Conservation (phyloP, 352 stramenopile species). For the Globisporangium perplexum region DNA sequence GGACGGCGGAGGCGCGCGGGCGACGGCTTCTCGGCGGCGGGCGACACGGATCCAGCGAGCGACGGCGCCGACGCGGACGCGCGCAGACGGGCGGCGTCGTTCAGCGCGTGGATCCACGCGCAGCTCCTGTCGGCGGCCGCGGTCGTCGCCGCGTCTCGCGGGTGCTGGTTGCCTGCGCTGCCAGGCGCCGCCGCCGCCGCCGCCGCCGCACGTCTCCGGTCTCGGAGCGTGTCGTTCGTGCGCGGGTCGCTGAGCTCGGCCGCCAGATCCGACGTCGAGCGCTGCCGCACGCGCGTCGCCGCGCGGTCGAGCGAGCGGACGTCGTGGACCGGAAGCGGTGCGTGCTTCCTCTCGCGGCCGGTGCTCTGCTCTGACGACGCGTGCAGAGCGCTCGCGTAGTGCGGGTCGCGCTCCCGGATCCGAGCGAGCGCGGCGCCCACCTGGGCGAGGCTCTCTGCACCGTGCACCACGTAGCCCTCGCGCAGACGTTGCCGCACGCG, state of each 20-base stretch:
- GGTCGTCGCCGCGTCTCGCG: not conserved
- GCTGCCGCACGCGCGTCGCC: constrained; percentile 13
- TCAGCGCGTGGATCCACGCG: constrained; percentile 1
- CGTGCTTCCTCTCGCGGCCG: not conserved
- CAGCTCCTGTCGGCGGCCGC: no score
- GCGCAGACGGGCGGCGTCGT: not conserved
- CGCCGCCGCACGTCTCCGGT: constrained; percentile 3
- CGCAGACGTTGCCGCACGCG: constrained; percentile 8
- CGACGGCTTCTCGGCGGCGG: no score
- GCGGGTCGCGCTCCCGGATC: not conserved
- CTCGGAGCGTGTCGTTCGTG: constrained; percentile 2
- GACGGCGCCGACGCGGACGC: not conserved
- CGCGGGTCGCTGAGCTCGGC: constrained; percentile 11
- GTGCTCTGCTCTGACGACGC: not conserved
- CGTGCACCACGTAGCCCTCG: constrained; percentile 19
- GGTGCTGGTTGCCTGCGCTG: not conserved
- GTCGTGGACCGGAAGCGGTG: not conserved
- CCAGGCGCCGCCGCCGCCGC: no score
- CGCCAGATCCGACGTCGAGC: constrained; percentile 6
- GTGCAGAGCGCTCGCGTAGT: constrained; percentile 3
- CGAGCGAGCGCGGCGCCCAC: constrained; percentile 12
- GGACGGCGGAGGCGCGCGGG: no score
- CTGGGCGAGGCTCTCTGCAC: constrained; percentile 9
- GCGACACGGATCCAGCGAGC: no score
- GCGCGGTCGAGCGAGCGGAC: constrained; percentile 12